A percentile compares a stretch with the other conserved stretches of the same genome.
phyloP scores from a whole-genome alignment of 768 basidiomycete genomes.

The Mycena pura region DNA sequence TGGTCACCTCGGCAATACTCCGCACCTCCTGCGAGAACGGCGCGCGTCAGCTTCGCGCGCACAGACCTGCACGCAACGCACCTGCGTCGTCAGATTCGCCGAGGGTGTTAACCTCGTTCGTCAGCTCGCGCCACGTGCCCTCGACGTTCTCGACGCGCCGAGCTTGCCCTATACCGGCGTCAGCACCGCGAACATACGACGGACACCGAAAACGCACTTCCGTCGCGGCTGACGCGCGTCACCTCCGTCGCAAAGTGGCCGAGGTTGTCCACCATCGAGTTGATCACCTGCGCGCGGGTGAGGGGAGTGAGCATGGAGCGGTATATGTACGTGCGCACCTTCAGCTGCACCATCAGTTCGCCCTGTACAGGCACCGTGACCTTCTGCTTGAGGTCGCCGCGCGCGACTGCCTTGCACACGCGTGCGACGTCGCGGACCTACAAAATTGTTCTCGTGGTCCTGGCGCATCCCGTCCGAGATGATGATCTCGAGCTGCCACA shows the following conservation, averaged over 20 bases:
- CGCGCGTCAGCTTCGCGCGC: no score
- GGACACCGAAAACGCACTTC: not conserved
- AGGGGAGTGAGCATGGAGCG: not conserved
- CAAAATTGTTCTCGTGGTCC: constrained; percentile 90
- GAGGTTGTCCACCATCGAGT: constrained; percentile 56
- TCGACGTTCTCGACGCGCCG: constrained; percentile 68
- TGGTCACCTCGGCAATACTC: not conserved
- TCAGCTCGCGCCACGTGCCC: constrained; percentile 69
- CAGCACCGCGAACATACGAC: not conserved
- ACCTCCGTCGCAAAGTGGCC: constrained; percentile 63
- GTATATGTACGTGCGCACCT: constrained; percentile 42
- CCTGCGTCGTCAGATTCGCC: constrained; percentile 62
- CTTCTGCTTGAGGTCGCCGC: constrained; percentile 70
- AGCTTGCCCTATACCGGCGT: not conserved
- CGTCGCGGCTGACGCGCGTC: constrained; percentile 64
- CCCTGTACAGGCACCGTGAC: no score
- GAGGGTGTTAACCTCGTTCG: constrained; percentile 67
- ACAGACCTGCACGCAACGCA: no score
- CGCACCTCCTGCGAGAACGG: no score
- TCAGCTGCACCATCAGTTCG: constrained; percentile 72
- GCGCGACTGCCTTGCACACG: no score
- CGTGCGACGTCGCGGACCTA: no score
- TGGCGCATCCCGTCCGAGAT: constrained; percentile 98
- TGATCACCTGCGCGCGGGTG: constrained; percentile 51
- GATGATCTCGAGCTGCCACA: constrained; percentile 99